Conservation (phyloP, 306 rosid genomes). For the Prunus padus region DNA sequence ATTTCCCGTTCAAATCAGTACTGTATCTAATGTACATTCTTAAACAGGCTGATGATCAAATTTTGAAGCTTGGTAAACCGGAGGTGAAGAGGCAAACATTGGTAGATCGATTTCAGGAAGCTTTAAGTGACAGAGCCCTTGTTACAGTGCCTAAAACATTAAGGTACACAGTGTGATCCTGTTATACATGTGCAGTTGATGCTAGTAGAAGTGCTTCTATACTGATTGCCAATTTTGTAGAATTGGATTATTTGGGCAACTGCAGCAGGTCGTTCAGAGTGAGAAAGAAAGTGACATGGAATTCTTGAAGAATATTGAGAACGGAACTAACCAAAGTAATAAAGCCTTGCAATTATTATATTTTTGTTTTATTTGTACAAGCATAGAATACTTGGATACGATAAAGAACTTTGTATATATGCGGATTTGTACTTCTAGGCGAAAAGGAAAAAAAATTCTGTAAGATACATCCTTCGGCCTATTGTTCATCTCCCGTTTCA, state of each 20-base stretch:
- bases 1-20: conserved; percentile 15
- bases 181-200: not conserved
- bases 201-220: not conserved
- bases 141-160: conserved; percentile 41
- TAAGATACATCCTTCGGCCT: not conserved
- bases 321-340: conserved; percentile 41
- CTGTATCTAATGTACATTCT: conserved; percentile 10
- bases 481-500: conserved; percentile 4
- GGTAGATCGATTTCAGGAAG: conserved; percentile 75
- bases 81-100: conserved; percentile 62
- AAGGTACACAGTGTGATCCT: conserved; percentile 41
- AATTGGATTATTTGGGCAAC: conserved; percentile 64
- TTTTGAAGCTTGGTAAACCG: conserved; percentile 26
- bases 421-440: not conserved
- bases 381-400: not conserved
- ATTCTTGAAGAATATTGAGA: conserved; percentile 49
- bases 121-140: conserved; percentile 51
- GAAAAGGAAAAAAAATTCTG: not conserved
- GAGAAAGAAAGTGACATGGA: conserved; percentile 63
- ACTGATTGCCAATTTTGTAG: conserved; percentile 39
- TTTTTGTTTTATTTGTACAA: conserved; percentile 13
- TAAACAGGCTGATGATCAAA: conserved; percentile 46
- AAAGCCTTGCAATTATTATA: conserved; percentile 14
- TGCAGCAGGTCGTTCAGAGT: conserved; percentile 73
- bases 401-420: not conserved